Percentiles rank a stretch among this genome's conserved stretches.
phyloP scores from a whole-genome alignment of 2,329 filamentous ascomycete genomes.

The Penicillium palitans region DNA sequence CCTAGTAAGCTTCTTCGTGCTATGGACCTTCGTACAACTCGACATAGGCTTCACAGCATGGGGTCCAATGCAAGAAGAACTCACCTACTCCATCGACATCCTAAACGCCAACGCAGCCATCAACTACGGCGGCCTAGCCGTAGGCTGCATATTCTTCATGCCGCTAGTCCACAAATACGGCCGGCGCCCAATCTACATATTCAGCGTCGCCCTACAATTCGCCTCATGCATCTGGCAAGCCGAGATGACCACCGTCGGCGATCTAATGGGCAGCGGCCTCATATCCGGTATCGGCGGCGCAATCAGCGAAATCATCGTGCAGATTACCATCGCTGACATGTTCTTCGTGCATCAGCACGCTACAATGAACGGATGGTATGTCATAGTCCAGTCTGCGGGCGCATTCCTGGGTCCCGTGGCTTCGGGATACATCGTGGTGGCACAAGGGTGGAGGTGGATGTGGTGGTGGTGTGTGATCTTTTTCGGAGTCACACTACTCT shows the following conservation, averaged over 20 bases:
- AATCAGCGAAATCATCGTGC: conserved; percentile 47
- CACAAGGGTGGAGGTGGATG: conserved; percentile 53
- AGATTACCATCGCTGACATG: conserved; percentile 50
- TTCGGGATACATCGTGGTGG: conserved; percentile 36
- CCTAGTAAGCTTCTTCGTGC: conserved; percentile 28
- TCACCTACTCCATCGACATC: conserved; percentile 43
- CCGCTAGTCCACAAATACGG: conserved; percentile 51
- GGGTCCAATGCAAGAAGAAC: conserved; percentile 44
- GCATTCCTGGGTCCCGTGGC: conserved; percentile 40
- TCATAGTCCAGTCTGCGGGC: conserved; percentile 37
- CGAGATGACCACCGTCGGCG: conserved; percentile 39
- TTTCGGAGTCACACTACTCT: conserved; percentile 40
- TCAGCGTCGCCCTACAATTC: conserved; percentile 44
- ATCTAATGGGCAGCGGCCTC: conserved; percentile 47
- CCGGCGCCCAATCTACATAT: conserved; percentile 48
- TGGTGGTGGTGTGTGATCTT: conserved; percentile 53
- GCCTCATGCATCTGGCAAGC: conserved; percentile 47
- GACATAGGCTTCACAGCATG: conserved; percentile 46
- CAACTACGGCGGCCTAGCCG: conserved; percentile 44
- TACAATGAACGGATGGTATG: conserved; percentile 50
- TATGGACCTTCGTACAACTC: conserved; percentile 33
- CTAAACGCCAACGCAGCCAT: conserved; percentile 50
- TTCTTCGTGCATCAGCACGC: conserved; percentile 52
- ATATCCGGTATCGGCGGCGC: conserved; percentile 48
- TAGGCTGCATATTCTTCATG: conserved; percentile 48